Conservation (phyloP, 306 rosid genomes). For the Mimosa bimucronata region DNA sequence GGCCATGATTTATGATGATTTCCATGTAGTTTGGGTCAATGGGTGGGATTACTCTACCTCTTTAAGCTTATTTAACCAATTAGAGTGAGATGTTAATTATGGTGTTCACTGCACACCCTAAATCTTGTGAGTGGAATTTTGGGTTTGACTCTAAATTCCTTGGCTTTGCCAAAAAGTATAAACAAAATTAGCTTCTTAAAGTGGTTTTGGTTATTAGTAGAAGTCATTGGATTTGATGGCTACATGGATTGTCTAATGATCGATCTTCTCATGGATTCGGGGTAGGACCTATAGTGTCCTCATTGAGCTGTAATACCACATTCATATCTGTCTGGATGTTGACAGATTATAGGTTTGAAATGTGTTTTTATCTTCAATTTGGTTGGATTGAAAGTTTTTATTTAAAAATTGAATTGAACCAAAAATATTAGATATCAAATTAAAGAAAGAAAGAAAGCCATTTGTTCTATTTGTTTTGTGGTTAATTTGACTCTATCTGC, state of each 20-base stretch:
- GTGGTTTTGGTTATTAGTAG: not conserved
- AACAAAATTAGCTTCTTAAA: not conserved
- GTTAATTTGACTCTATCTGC: not conserved
- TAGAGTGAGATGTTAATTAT: conserved; percentile 15
- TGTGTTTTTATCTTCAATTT: not conserved
- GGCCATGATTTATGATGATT: too few species aligned
- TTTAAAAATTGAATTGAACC: not conserved
- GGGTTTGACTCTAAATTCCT: not conserved
- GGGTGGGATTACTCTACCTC: conserved; percentile 6
- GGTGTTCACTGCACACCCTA: conserved; percentile 19
- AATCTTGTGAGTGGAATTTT: conserved; percentile 20
- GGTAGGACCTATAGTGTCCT: not conserved
- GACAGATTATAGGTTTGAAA: not conserved
- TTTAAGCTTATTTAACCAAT: conserved; percentile 18
- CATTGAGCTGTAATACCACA: conserved; percentile 4
- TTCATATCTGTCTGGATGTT: not conserved
- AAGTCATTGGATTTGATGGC: conserved; percentile 9
- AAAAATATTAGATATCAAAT: not conserved
- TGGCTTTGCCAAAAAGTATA: not conserved
- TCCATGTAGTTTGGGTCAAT: too few species aligned
- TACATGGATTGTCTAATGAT: not conserved
- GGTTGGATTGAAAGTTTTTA: not conserved
- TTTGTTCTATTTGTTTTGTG: not conserved
- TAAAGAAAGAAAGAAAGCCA: not conserved
- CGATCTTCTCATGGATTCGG: not conserved